These are phyloP conservation scores for Neofusicoccum sp. DNA, from an alignment of 2,329 filamentous ascomycete genomes.

Conservation along the genomic window DNA sequence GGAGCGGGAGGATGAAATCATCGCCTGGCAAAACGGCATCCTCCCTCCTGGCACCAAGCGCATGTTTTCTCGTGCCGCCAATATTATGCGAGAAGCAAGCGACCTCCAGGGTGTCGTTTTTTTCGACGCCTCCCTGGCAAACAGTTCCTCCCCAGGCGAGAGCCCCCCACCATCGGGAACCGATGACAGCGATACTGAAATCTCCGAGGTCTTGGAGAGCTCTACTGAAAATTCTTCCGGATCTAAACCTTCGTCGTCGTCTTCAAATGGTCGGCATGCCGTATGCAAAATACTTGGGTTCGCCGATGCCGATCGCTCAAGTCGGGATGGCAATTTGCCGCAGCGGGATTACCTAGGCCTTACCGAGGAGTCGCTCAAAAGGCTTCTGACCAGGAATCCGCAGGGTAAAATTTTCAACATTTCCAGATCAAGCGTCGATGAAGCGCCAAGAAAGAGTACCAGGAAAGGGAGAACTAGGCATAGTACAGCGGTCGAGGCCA, in stretches of 20 bases:
- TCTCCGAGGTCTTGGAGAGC: too few species aligned
- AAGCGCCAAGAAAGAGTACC: neutral
- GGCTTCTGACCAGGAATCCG: slow-evolving; percentile 14
- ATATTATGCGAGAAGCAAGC: slow-evolving; percentile 31
- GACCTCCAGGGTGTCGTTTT: slow-evolving; percentile 35
- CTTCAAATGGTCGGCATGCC: neutral
- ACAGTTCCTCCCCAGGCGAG: neutral
- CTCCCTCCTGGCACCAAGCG: slow-evolving; percentile 27
- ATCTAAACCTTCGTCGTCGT: neutral
- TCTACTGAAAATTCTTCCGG: neutral
- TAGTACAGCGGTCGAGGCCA: neutral
- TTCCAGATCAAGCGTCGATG: neutral
- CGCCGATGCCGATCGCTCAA: slow-evolving; percentile 16
- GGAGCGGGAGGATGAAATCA: neutral
- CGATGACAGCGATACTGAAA: neutral
- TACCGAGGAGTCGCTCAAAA: slow-evolving; percentile 27
- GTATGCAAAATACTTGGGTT: slow-evolving; percentile 24
- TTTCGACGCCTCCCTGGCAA: slow-evolving; percentile 32
- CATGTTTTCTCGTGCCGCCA: slow-evolving; percentile 36
- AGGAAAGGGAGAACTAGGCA: neutral
- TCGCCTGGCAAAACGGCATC: slow-evolving; percentile 28
- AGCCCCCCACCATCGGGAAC: neutral
- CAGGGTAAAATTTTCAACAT: slow-evolving; percentile 20
- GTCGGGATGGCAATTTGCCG: neutral
- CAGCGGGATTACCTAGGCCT: slow-evolving; percentile 10